Evolutionary conservation across 495 filamentous ascomycete genomes (phyloP), one percentile per base, ranked within the genome.

Genomic region (Aspergillus nanangensis): DNA sequence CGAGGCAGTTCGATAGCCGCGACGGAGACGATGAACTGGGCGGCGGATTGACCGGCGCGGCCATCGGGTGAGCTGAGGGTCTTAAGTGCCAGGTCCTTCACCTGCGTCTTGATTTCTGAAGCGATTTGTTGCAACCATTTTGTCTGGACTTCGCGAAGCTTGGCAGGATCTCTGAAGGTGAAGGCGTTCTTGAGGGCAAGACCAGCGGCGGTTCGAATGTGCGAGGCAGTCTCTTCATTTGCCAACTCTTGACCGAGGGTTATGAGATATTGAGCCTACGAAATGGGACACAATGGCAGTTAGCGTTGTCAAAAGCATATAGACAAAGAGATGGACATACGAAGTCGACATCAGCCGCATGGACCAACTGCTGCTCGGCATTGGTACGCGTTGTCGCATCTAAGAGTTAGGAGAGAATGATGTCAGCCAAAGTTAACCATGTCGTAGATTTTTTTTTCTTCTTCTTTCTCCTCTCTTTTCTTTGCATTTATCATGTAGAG

Each of bases 181-280:
- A 98, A 95, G 56, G 93, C 82, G 74, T 98, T 98, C 74, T 98
- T 98, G 58, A 98, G 70, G 38, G 92, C 90, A 55, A 98, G 81
- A 86, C 90, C 93, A 46, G 93, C 93, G 45, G 93, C 91, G 44
- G 84, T 82, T 76, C 93, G 83, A 56, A 96, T 88, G 65, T 87
- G 84, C 35, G 87, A 72, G 50, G 88, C 78, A 53, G 85, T 81
- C 45, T 79, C 77, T 53, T 97, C 94, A 71, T 95, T 96, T 55
- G 91, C 91, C 52, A 98, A 82, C 65, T 93, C 89, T 69, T 87
- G 82, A 41, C 88, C 89, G 54, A 98, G 85, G 45, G 90, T 93
- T 51, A 82, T 76, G 47, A 98, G 81, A 71, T 98, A 98, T 67
- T 80, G 77, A 47, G 92, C 81, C 93, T 98, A 52, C n/a, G n/a